A percentile compares a stretch with the other conserved stretches of the same genome.
Conservation (phyloP, 2,329 filamentous ascomycete genomes). For the Exophiala oligosperma region DNA sequence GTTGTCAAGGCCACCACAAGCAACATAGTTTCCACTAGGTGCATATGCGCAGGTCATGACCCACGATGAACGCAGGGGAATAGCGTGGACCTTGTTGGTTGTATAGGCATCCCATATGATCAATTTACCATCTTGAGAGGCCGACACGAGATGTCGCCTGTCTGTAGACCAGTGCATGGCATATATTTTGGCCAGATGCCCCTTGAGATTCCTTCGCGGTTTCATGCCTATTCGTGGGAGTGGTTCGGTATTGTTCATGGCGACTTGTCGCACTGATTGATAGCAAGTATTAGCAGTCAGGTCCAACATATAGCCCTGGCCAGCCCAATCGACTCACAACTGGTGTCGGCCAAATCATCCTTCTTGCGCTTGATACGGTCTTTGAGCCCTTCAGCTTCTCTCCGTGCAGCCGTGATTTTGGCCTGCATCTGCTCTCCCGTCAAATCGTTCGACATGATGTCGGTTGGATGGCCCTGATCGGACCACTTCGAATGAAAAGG, state of each 20-base stretch:
- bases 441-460: conserved; percentile 49
- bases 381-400: conserved; percentile 96
- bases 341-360: conserved; percentile 97
- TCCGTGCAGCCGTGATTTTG: conserved; percentile 85
- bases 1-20: conserved; percentile 97
- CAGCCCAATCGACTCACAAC: conserved; percentile 64
- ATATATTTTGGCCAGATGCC: conserved; percentile 98
- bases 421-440: conserved; percentile 74
- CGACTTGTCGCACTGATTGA: conserved; percentile 79
- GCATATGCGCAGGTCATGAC: conserved; percentile 99
- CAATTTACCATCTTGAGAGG: conserved; percentile 97
- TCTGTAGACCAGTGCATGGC: conserved; percentile 99
- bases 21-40: conserved; percentile 96
- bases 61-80: conserved; percentile 95
- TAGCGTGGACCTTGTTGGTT: conserved; percentile 99
- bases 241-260: conserved; percentile 86
- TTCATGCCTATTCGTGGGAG: conserved; percentile 96
- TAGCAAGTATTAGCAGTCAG: conserved; percentile 31
- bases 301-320: not conserved
- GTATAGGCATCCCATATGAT: conserved; percentile 99
- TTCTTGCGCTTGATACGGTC: conserved; percentile 99
- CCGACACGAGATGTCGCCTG: conserved; percentile 92
- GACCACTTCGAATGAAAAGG: conserved; percentile 20
- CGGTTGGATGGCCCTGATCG: conserved; percentile 31
- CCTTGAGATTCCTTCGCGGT: conserved; percentile 93